Evolutionary conservation across 768 basidiomycete genomes (phyloP).

Genomic region (Serendipita indica): DNA sequence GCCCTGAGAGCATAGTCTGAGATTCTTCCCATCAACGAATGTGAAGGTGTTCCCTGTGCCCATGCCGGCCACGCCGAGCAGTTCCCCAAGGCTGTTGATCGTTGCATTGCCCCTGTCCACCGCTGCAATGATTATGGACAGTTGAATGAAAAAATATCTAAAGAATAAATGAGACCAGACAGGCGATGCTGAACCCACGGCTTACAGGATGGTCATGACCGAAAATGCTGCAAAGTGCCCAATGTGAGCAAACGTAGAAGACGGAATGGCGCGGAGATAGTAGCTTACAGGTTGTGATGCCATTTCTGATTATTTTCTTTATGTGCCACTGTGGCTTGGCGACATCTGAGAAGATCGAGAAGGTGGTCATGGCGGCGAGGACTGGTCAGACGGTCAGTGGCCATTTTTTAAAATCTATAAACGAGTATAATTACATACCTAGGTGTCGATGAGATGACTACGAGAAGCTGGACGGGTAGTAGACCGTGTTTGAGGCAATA

Average conservation of each 20-base stretch:
- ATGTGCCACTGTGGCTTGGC: not conserved
- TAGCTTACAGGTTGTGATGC: not conserved
- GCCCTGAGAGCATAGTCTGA: not conserved
- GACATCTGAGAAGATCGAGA: not conserved
- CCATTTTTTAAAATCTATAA: too few relatives aligned
- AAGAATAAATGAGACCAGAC: not conserved
- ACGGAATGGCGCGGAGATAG: not conserved
- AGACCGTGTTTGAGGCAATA: not conserved
- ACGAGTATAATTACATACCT: too few relatives aligned
- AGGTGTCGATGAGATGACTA: too few relatives aligned
- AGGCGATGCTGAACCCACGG: not conserved
- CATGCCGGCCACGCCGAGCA: not conserved
- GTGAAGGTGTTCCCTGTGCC: not conserved
- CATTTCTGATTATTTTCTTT: not conserved
- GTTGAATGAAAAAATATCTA: slow-evolving; percentile 3
- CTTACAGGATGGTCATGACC: not conserved
- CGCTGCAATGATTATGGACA: not conserved
- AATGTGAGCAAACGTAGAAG: not conserved
- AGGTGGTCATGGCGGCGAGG: not conserved
- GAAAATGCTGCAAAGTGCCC: not conserved
- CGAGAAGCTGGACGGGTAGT: too few relatives aligned
- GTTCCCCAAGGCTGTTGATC: not conserved
- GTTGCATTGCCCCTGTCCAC: not conserved
- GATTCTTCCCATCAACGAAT: not conserved
- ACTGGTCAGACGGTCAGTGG: not conserved